Evolutionary conservation across 1,284 basidiomycete genomes (phyloP), one percentile per base, ranked within the genome.

Genomic region (Thecaphora frezii): DNA sequence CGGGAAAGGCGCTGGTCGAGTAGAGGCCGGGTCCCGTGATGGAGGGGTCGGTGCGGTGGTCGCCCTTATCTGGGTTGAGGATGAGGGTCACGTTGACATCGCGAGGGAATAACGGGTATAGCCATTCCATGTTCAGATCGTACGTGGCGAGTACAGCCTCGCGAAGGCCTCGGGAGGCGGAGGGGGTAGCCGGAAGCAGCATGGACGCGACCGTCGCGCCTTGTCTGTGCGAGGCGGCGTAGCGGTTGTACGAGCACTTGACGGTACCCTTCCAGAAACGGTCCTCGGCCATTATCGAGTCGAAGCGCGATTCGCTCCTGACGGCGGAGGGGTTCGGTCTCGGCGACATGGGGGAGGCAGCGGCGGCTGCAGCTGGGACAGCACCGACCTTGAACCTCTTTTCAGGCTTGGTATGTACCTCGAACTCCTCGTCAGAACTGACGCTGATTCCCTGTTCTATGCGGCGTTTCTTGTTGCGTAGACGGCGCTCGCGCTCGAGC

Each of bases 51-150:
- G 45, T 43, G 1, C 55, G 37, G 30, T 50, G 54, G 33, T 70
- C 67, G 16, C 58, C 66, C 9, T 56, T 63, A 0, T 60, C 55
- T 0, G 66, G 69, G 4, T 64, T 62, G 5, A 69, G 58, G 9
- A 77, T 54, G 19, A 74, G 66, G 0, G 74, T 77, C 23, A 72
- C 65, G 2, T 66, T 56, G 0, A 67, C 38, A 9, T 47, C 52
- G 3, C 51, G 54, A 1, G 75, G 74, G 22, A 77, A 65, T 1
- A 64, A 50, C 1, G 57, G 42, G 28, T 67, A 53, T 7, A 78
- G 66, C 76, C 76, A 78, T 21, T 72, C 62, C 19, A 74, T 66
- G 21, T 74, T 67, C 12, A 60, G 51, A 25, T 68, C 70, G 62
- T 68, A 78, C 3, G 71, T 76, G 0, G 73, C 57, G 2, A 77